Base-by-base conservation (phyloP, 2,329 filamentous ascomycete species). In the Exophiala aquamarina region DNA sequence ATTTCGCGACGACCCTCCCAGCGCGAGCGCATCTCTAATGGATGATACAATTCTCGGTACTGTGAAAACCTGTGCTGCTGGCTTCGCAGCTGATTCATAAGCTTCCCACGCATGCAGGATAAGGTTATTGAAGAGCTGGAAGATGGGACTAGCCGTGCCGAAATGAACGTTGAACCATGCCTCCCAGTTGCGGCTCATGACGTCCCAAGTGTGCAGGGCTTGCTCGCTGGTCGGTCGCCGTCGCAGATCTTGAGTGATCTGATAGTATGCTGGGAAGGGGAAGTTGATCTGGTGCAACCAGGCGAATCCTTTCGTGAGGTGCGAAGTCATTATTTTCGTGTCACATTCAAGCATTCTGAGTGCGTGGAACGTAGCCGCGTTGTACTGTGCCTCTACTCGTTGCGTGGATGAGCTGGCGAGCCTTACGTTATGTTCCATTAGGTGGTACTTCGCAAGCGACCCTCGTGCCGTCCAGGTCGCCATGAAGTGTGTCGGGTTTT, bases 181-280 rank as follows among this genome's bases (percentile, higher is more conserved):
- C 3, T 67, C 60, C 43, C 65, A 75, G 45, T 76, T 76, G 3
- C 70, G 64, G 53, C 65, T 70, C 68, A 79, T 71, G 1, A 62
- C 44, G 6, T 67, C 54, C 76, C 76, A 79, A 3, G 66, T 64
- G 3, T 55, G 40, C 10, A 61, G 49, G 1, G 71, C 67, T 3
- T 69, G 58, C 3, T 57, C 42, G 3, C 58, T 52, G 5, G 56
- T 35, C 11, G 74, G 73, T 8, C 67, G 63, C 23, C 50, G 61
- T 32, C 58, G 64, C 26, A 78, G 47, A 20, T 74, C 67, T 49
- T 75, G 66, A 1, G 69, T 50, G 5, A 76, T 52, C 34, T 76
- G 68, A 9, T 76, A 61, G 51, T 76, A 77, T 2, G 72, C 74
- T 0, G 69, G 69, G 34, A 77, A 71, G 0, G 75, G 76, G 45